Evolutionary conservation across 768 basidiomycete genomes (phyloP).

Genomic region (Leccinum longicurvipes): DNA sequence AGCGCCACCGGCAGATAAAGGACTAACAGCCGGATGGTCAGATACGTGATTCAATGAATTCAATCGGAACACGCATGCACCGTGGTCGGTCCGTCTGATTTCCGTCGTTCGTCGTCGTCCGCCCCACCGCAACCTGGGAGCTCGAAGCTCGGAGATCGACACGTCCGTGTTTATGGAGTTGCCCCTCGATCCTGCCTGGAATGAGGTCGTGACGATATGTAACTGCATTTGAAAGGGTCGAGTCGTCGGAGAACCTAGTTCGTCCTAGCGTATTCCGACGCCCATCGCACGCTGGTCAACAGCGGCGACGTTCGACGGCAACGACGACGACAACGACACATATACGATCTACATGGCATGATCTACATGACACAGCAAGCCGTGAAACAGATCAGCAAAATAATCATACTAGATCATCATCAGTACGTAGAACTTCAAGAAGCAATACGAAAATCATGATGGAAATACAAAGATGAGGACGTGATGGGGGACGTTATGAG

Average conservation of each 20-base stretch:
- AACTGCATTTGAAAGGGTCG: background rate
- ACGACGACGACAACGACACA: background rate
- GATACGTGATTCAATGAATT: background rate
- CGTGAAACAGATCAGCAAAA: constrained; percentile 1
- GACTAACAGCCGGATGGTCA: background rate
- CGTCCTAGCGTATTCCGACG: background rate
- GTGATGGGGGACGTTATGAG: background rate
- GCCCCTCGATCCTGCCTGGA: background rate
- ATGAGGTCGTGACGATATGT: background rate
- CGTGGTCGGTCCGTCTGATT: background rate
- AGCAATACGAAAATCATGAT: background rate
- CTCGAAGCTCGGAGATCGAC: background rate
- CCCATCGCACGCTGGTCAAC: background rate
- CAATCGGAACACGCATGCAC: background rate
- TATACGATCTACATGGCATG: background rate
- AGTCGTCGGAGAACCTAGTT: background rate
- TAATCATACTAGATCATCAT: background rate
- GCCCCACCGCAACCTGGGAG: background rate
- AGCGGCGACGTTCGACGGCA: background rate
- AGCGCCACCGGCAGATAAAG: background rate
- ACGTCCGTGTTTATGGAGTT: background rate
- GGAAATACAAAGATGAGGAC: background rate
- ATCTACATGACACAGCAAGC: background rate
- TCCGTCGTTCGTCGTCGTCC: background rate
- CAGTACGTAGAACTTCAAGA: background rate